Evolutionary conservation across 202 grass and related monocot genomes (phyloP), one percentile per base, ranked within the genome.

Genomic region (Setaria viridis): DNA sequence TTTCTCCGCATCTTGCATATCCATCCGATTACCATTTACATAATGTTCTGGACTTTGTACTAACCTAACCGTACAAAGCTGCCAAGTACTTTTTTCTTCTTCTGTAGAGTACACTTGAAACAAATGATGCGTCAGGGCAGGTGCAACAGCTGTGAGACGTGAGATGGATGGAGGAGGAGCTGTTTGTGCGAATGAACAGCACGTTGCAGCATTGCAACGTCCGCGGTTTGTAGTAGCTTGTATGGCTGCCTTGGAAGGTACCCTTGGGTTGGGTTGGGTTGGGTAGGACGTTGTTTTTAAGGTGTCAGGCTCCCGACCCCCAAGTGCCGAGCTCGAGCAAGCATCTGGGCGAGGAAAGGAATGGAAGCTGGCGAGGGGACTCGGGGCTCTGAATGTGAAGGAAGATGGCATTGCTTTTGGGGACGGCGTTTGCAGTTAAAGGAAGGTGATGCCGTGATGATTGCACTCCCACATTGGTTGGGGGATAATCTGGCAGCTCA

Each of bases 381-480:
- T n/a, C 25, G 25, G 25, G 34, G 34, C 34, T 35, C 34, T 35
- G 34, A 35, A 35, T 35, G 34, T 35, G 34, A 35, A 35, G 34
- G 25, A 25, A 25, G 25, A 25, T 25, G 25, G n/a, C 37, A 35
- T 35, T 83, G 70, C 13, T 29, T 83, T 83, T 74, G 25, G 70
- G 4, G 81, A 64, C 58, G 46, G 59, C 51, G 46, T 68, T 82
- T 59, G 70, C 62, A 37, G 41, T 74, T 46, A 67, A 46, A 86
- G 30, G 4, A 74, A 25, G 34, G 69, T 62, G 82, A 62, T 69
- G 79, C 20, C 51, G 13, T 67, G 69, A 82, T 77, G 72, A 82
- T 63, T 87, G 79, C 62, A 62, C 42, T 42, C 66, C 30, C 66
- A 78, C 83, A 41, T 79, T 60, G 45, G 42, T 79, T 72, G 62